Conservation (phyloP, 192 early-diverging fungal species). For the Obelidium mucronatum region DNA sequence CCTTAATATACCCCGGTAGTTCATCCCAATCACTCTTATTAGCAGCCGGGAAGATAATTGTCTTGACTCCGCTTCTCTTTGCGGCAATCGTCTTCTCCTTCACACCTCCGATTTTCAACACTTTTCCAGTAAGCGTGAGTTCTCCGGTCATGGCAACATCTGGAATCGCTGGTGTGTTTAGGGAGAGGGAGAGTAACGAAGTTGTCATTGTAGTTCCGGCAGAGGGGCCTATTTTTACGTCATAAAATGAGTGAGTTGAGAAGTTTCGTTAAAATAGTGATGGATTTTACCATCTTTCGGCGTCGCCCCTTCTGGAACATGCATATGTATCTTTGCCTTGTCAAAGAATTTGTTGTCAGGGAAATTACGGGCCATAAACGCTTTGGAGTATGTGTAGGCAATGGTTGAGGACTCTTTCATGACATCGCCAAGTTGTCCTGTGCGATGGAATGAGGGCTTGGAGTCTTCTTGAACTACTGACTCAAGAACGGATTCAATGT, state of each 20-base stretch:
- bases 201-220: slow-evolving; percentile 97
- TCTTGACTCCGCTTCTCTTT: slow-evolving; percentile 87
- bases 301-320: slow-evolving; percentile 96
- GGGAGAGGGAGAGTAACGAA: slow-evolving; percentile 88
- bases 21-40: slow-evolving; percentile 97
- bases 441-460: slow-evolving; percentile 76
- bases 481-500: slow-evolving; percentile 94
- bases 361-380: slow-evolving; percentile 74
- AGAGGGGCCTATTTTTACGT: slow-evolving; percentile 74
- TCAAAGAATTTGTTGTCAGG: slow-evolving; percentile 93
- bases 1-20: slow-evolving; percentile 88
- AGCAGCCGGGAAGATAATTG: slow-evolving; percentile 87
- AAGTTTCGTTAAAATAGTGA: not conserved
- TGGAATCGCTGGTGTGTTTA: slow-evolving; percentile 75
- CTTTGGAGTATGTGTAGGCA: slow-evolving; percentile 96
- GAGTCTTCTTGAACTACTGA: slow-evolving; percentile 67
- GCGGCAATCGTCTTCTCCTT: slow-evolving; percentile 99
- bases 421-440: slow-evolving; percentile 97
- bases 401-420: slow-evolving; percentile 98
- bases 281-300: slow-evolving; percentile 87
- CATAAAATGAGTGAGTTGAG: not conserved
- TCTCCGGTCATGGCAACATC: slow-evolving; percentile 99
- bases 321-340: slow-evolving; percentile 89
- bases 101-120: slow-evolving; percentile 96
- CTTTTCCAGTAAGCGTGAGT: slow-evolving; percentile 95